Evolutionary conservation across 148 eudicot species (phyloP).

Genomic region (Gaultheria prostrata): DNA sequence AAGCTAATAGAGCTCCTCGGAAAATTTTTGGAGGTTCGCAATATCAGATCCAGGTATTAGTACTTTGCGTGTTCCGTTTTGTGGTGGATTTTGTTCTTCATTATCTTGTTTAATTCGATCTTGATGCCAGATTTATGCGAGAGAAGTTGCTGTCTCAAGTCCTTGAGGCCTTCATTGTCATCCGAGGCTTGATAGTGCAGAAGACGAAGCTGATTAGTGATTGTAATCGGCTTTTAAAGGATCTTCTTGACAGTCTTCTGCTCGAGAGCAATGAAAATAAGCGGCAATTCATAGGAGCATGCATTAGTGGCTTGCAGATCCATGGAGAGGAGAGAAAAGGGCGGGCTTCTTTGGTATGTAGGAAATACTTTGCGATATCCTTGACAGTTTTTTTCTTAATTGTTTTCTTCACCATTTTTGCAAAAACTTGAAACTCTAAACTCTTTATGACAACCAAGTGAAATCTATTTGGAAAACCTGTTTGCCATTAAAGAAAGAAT

Average conservation of each 20-base stretch:
- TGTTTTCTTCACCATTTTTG: slow-evolving; percentile 7
- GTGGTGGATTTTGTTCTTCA: slow-evolving; percentile 12
- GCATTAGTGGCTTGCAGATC: slow-evolving; percentile 84
- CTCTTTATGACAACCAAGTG: not conserved
- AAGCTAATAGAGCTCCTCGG: slow-evolving; percentile 98
- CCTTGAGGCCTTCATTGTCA: slow-evolving; percentile 90
- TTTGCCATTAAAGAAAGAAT: not conserved
- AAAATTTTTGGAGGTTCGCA: slow-evolving; percentile 91
- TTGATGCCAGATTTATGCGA: slow-evolving; percentile 74
- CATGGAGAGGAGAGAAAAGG: slow-evolving; percentile 89
- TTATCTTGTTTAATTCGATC: slow-evolving; percentile 7
- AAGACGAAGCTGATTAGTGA: slow-evolving; percentile 96
- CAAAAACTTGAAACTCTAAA: not conserved
- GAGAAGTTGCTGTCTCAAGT: slow-evolving; percentile 87
- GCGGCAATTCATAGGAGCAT: slow-evolving; percentile 83
- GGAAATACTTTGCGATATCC: not conserved
- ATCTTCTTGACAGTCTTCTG: slow-evolving; percentile 91
- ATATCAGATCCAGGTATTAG: slow-evolving; percentile 86
- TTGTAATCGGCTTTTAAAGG: slow-evolving; percentile 84
- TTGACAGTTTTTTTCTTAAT: not conserved
- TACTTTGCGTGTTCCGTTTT: slow-evolving; percentile 12
- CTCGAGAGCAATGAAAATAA: slow-evolving; percentile 93
- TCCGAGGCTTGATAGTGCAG: slow-evolving; percentile 94
- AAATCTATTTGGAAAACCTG: not conserved
- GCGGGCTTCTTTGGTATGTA: slow-evolving; percentile 76